These are phyloP conservation scores for Hypericum androsaemum DNA, from an alignment of 345 rosid species.

Conservation along the genomic window DNA sequence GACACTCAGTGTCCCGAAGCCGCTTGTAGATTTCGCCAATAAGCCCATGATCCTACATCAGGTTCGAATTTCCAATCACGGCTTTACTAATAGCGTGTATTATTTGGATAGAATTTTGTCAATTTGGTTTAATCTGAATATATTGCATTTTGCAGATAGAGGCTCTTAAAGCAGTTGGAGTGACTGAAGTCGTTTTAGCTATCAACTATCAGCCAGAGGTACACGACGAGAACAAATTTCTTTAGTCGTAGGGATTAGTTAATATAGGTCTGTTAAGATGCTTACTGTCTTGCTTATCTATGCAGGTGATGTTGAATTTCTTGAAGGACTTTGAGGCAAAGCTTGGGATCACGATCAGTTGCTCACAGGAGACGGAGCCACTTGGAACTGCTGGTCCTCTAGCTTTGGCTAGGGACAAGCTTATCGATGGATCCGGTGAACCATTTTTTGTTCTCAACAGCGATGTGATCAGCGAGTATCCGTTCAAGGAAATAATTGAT, in stretches of 20 bases:
- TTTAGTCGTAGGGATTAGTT: background rate
- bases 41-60: constrained; percentile 99
- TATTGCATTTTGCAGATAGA: constrained; percentile 46
- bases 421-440: constrained; percentile 70
- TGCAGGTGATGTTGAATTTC: constrained; percentile 87
- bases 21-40: constrained; percentile 95
- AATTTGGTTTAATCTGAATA: no score
- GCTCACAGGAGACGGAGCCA: constrained; percentile 99
- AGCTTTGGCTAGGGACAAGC: constrained; percentile 90
- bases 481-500: constrained; percentile 66
- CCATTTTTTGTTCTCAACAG: constrained; percentile 99
- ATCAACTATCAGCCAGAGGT: constrained; percentile 98
- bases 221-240: constrained; percentile 4
- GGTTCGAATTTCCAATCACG: constrained; percentile 30
- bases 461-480: constrained; percentile 97
- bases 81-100: background rate
- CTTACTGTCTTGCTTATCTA: constrained; percentile 2
- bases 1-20: constrained; percentile 96
- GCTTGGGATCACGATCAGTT: constrained; percentile 81
- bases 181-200: constrained; percentile 92
- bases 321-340: constrained; percentile 82
- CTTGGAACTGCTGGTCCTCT: constrained; percentile 99
- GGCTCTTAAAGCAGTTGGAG: constrained; percentile 94
- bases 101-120: background rate
- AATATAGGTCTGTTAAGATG: background rate